Percentiles rank a stretch among this genome's conserved stretches.
These are phyloP conservation scores for Melampsora americana DNA, from an alignment of 1,284 basidiomycete genomes.

Conservation along the genomic window DNA sequence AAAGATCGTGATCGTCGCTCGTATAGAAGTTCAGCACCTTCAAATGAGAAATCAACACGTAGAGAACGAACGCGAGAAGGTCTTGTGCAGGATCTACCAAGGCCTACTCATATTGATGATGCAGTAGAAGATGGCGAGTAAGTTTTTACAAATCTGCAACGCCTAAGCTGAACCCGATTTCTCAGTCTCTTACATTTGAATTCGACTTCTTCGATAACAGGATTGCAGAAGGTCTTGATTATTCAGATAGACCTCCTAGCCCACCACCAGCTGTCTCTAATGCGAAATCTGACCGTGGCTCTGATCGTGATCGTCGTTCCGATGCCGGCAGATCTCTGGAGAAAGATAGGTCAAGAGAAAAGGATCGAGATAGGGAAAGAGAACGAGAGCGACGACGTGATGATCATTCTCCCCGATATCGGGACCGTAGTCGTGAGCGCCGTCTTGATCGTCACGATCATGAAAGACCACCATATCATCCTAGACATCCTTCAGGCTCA, in stretches of 20 bases:
- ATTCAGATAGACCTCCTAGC: conserved; percentile 18
- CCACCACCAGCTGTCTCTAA: conserved; percentile 18
- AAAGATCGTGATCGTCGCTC: neutral
- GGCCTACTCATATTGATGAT: conserved; percentile 30
- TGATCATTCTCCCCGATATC: neutral
- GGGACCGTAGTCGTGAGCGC: conserved; percentile 22
- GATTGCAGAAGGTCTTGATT: conserved; percentile 22
- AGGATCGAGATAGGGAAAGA: conserved; percentile 3
- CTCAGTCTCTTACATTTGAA: neutral
- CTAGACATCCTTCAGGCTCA: neutral
- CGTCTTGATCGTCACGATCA: conserved; percentile 23
- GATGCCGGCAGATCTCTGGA: conserved; percentile 9
- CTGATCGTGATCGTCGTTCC: neutral
- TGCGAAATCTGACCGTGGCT: neutral
- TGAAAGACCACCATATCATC: conserved; percentile 12
- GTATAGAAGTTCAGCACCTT: neutral
- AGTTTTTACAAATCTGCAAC: neutral
- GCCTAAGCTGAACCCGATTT: neutral
- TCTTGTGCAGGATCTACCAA: neutral
- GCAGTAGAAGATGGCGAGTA: conserved; percentile 42
- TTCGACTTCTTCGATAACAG: conserved; percentile 5
- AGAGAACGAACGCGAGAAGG: conserved; percentile 7
- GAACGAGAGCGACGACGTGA: conserved; percentile 4
- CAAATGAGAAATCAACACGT: neutral
- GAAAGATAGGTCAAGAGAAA: conserved; percentile 12